Conservation (phyloP, 169 alveolate genomes). For the Plasmodium inui region DNA sequence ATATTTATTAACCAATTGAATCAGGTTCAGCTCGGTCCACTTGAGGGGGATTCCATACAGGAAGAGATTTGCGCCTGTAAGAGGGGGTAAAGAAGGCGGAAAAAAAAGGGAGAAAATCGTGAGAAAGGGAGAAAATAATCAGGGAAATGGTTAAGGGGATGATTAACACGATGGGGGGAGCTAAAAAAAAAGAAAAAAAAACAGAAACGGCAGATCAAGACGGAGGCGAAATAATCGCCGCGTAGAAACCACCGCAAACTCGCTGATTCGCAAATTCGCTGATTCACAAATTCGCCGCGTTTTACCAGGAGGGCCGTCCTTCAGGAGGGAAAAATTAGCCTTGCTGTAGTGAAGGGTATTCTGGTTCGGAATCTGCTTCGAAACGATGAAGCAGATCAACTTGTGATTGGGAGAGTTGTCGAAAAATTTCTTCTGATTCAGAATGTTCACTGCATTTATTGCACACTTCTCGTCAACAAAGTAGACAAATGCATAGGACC, state of each 20-base stretch:
- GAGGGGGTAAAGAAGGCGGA: neutral
- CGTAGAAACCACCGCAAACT: neutral
- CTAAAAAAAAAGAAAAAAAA: neutral
- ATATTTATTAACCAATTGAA: slow-evolving; percentile 80
- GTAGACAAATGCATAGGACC: slow-evolving; percentile 82
- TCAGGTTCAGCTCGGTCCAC: slow-evolving; percentile 82
- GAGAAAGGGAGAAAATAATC: too few species aligned
- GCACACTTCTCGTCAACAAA: slow-evolving; percentile 80
- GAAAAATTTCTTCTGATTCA: slow-evolving; percentile 77
- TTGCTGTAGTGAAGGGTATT: slow-evolving; percentile 73
- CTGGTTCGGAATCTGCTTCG: slow-evolving; percentile 80
- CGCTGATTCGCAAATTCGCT: too few species aligned
- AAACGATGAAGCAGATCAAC: slow-evolving; percentile 78
- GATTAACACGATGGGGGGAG: neutral
- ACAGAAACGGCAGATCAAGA: neutral
- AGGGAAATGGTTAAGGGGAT: neutral
- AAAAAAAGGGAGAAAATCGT: neutral
- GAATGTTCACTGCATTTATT: slow-evolving; percentile 78
- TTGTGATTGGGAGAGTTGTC: slow-evolving; percentile 81
- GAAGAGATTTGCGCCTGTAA: slow-evolving; percentile 81
- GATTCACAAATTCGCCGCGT: too few species aligned
- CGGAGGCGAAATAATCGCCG: neutral
- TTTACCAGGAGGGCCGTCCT: slow-evolving; percentile 88
- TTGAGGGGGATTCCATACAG: slow-evolving; percentile 82
- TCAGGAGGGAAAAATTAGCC: slow-evolving; percentile 81